Conservation (phyloP, 345 rosid genomes). For the Gossypium turneri region DNA sequence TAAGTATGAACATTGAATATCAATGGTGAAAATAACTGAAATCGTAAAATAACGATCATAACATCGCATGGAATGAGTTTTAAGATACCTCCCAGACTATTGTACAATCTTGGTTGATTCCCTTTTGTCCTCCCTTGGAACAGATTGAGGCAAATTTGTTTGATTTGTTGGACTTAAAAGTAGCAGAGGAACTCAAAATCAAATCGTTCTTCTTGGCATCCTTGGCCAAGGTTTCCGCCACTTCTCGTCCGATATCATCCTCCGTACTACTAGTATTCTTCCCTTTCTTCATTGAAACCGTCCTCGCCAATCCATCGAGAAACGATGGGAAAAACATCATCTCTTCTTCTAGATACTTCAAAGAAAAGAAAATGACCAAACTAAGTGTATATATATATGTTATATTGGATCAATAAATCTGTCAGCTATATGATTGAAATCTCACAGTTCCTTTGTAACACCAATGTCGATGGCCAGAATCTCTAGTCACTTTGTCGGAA, state of each 20-base stretch:
- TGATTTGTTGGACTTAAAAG: constrained; percentile 41
- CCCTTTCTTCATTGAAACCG: constrained; percentile 54
- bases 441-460: too few species aligned
- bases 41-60: too few species aligned
- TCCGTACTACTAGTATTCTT: constrained; percentile 15
- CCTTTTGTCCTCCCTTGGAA: constrained; percentile 80
- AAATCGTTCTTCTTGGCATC: constrained; percentile 61
- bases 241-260: constrained; percentile 47
- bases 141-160: constrained; percentile 54
- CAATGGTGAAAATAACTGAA: too few species aligned
- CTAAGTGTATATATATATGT: too few species aligned
- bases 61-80: too few species aligned
- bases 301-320: constrained; percentile 59
- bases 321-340: constrained; percentile 65
- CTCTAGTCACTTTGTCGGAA: background rate
- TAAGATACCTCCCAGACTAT: constrained; percentile 76
- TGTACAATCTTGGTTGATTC: constrained; percentile 71
- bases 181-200: constrained; percentile 54
- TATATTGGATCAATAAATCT: too few species aligned
- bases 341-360: background rate
- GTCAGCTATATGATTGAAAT: too few species aligned
- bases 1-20: too few species aligned
- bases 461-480: too few species aligned
- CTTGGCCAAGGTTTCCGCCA: constrained; percentile 63
- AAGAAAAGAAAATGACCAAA: too few species aligned